Percentiles rank a stretch among this genome's conserved stretches.
Conservation (phyloP, 1,139 yeast genomes). For the Nakaseomyces delphensis region DNA sequence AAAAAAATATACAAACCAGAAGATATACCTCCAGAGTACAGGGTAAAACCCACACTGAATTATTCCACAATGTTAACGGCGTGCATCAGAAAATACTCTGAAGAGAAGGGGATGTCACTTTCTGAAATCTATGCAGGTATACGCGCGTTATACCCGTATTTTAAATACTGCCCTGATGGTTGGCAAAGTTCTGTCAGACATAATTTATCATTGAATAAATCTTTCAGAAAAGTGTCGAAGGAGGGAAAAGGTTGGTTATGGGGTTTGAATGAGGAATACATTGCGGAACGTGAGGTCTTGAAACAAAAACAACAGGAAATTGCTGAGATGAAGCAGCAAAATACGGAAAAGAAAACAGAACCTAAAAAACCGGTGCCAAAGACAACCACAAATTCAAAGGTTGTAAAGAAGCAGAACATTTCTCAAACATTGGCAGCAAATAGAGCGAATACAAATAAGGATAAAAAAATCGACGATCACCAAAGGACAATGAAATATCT, state of each 20-base stretch:
- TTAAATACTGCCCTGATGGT: conserved; percentile 88
- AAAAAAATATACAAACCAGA: conserved; percentile 56
- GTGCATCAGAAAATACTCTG: conserved; percentile 59
- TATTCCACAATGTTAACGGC: conserved; percentile 73
- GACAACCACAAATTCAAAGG: conserved; percentile 12
- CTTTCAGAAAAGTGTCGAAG: conserved; percentile 66
- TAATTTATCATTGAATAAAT: conserved; percentile 74
- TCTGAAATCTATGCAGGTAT: conserved; percentile 82
- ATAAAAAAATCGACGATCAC: conserved; percentile 22
- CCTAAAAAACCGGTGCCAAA: conserved; percentile 22
- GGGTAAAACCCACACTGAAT: conserved; percentile 74
- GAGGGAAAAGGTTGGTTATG: conserved; percentile 89
- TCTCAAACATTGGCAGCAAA: conserved; percentile 33
- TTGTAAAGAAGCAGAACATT: conserved; percentile 26
- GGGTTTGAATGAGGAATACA: conserved; percentile 79
- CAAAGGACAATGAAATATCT: conserved; percentile 42
- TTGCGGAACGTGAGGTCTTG: conserved; percentile 70
- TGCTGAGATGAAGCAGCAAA: conserved; percentile 50
- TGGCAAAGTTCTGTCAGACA: conserved; percentile 96
- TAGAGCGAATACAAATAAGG: conserved; percentile 24
- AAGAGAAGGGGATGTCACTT: conserved; percentile 66
- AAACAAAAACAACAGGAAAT: conserved; percentile 61
- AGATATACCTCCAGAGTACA: conserved; percentile 79
- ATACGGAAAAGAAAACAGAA: conserved; percentile 38
- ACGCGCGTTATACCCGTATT: conserved; percentile 81